These are phyloP conservation scores for Eucalyptus regnans DNA, from an alignment of 345 rosid species.

Conservation along the genomic window DNA sequence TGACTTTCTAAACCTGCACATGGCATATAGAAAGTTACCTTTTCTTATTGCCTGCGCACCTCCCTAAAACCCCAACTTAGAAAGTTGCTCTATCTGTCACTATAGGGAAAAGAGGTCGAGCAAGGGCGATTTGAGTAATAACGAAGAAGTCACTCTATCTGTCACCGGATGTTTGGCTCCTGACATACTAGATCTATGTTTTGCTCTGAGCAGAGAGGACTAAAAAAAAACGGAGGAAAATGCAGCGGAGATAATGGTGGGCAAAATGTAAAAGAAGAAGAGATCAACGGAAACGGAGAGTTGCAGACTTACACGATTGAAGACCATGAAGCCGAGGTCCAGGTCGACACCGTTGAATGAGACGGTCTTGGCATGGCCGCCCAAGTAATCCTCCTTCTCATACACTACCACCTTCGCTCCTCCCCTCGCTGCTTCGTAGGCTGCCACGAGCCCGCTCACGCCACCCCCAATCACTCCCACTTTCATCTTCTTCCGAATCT, in stretches of 20 bases:
- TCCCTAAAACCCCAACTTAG: not conserved
- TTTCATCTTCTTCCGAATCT: not conserved
- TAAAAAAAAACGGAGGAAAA: not conserved
- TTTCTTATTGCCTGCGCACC: not conserved
- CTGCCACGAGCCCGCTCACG: constrained; percentile 28
- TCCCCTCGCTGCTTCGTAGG: constrained; percentile 8
- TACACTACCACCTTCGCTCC: constrained; percentile 26
- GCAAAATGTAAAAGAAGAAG: not conserved
- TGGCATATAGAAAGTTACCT: not conserved
- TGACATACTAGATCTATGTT: not conserved
- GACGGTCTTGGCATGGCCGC: constrained; percentile 32
- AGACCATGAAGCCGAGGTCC: constrained; percentile 42
- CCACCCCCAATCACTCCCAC: constrained; percentile 35
- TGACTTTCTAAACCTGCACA: not conserved
- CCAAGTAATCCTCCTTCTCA: constrained; percentile 28
- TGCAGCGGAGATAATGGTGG: not conserved
- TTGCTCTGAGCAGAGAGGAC: not conserved
- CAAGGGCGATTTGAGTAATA: not conserved
- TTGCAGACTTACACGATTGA: constrained; percentile 16
- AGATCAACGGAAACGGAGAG: not conserved
- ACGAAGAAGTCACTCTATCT: not conserved
- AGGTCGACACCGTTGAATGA: constrained; percentile 12
- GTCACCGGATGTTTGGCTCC: not conserved
- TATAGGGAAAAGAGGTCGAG: not conserved
- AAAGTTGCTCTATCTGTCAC: no score